Evolutionary conservation across 2,329 filamentous ascomycete genomes (phyloP).

Genomic region (Beauveria asiatica): DNA sequence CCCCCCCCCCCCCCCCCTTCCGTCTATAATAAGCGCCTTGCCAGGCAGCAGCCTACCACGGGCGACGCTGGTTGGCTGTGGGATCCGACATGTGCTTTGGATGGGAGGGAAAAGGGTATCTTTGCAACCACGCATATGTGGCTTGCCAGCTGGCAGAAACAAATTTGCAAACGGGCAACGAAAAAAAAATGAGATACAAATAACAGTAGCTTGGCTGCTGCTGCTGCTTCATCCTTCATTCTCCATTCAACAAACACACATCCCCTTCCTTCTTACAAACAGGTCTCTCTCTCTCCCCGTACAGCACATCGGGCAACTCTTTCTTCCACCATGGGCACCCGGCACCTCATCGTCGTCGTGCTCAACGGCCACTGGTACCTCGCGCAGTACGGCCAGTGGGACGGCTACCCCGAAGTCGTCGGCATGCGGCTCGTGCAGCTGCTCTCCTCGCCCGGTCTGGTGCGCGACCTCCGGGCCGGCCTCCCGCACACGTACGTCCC

Average conservation of each 20-base stretch:
- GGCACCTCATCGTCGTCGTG: constrained; percentile 10
- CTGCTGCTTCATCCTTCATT: no score
- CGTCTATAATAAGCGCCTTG: background rate
- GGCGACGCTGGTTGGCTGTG: background rate
- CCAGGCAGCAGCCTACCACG: constrained; percentile 2
- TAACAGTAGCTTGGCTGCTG: background rate
- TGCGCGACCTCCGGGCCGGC: background rate
- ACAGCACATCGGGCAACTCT: background rate
- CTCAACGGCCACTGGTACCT: background rate
- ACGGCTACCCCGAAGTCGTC: constrained; percentile 1
- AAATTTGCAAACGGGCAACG: background rate
- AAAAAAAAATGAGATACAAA: background rate
- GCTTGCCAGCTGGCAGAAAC: background rate
- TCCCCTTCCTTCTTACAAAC: background rate
- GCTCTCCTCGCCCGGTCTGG: background rate
- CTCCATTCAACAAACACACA: background rate
- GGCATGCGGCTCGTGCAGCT: background rate
- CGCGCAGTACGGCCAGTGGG: constrained; percentile 7
- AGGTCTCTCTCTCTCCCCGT: background rate
- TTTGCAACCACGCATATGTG: background rate
- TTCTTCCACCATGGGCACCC: constrained; percentile 2
- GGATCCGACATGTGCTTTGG: background rate
- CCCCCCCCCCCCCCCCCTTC: no score
- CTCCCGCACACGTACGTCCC: constrained; percentile 5
- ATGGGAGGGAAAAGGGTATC: background rate